A percentile compares a stretch with the other conserved stretches of the same genome.
phyloP scores from a whole-genome alignment of 2,329 filamentous ascomycete species.

The Neurospora sp. region DNA sequence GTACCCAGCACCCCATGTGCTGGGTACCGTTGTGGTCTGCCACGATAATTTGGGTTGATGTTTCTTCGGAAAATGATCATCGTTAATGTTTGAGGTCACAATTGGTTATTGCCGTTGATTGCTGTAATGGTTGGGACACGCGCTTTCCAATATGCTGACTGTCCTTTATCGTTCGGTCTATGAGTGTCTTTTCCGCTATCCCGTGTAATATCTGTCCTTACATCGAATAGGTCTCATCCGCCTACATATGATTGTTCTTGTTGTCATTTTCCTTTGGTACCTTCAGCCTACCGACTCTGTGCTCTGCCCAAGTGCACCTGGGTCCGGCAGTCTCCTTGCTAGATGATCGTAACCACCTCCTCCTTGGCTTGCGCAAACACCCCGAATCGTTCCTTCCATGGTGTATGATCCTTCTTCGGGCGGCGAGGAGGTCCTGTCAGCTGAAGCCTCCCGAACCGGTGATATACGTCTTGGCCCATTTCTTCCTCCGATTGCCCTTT shows the following conservation, averaged over 20 bases:
- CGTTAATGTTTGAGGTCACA: too few species aligned
- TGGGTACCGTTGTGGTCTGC: too few species aligned
- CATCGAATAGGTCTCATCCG: not conserved
- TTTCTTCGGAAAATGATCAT: too few species aligned
- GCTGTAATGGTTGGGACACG: too few species aligned
- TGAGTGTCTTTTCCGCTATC: too few species aligned
- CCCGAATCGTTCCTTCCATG: not conserved
- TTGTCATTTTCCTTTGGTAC: not conserved
- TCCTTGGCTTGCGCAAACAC: not conserved
- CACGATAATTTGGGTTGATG: too few species aligned
- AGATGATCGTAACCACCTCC: not conserved
- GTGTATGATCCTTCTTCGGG: not conserved
- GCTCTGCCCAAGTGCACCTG: not conserved
- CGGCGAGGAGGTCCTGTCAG: not conserved
- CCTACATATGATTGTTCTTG: not conserved
- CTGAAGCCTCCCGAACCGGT: not conserved
- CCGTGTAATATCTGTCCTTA: too few species aligned
- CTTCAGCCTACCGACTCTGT: not conserved
- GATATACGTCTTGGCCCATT: not conserved
- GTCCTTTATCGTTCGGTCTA: too few species aligned
- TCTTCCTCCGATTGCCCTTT: not conserved
- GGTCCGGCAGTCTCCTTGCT: not conserved
- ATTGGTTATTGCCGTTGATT: too few species aligned
- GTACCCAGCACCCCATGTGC: too few species aligned
- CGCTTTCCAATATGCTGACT: too few species aligned